Conservation (phyloP, 2,329 filamentous ascomycete species). For the Sclerotiophoma versabilis region DNA sequence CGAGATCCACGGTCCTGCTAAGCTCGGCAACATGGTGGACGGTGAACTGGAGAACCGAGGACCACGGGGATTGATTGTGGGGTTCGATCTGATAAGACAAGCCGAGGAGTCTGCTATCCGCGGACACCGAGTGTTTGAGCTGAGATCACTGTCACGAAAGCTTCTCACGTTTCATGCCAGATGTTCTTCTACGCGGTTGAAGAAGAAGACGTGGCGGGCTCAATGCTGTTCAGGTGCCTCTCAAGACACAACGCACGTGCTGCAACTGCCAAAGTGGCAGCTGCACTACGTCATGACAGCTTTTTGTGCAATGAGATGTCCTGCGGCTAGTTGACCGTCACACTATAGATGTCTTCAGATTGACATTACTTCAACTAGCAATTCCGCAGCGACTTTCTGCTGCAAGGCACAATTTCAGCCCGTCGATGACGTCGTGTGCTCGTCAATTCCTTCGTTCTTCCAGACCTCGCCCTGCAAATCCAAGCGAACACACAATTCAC, state of each 20-base stretch:
- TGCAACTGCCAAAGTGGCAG: not conserved
- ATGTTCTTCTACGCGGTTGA: too few relatives aligned
- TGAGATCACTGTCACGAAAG: too few relatives aligned
- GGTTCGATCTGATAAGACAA: constrained; percentile 17
- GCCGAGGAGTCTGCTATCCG: constrained; percentile 3
- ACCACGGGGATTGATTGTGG: constrained; percentile 11
- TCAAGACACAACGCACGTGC: constrained; percentile 11
- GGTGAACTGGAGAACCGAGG: constrained; percentile 36
- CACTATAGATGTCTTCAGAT: too few relatives aligned
- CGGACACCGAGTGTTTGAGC: not conserved
- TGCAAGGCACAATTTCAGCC: constrained; percentile 1
- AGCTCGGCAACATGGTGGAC: constrained; percentile 38
- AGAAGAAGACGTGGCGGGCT: too few relatives aligned
- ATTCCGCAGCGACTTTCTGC: not conserved
- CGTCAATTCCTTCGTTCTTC: constrained; percentile 13
- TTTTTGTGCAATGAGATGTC: not conserved
- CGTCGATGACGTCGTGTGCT: constrained; percentile 37
- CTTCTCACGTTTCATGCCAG: too few relatives aligned
- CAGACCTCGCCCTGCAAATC: constrained; percentile 13
- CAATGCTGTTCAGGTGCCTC: too few relatives aligned
- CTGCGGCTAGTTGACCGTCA: too few relatives aligned
- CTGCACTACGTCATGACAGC: constrained; percentile 18
- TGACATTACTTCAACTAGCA: not conserved
- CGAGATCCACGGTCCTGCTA: constrained; percentile 27
- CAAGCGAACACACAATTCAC: constrained; percentile 11